These are phyloP conservation scores for Vaccinium vitisidaea DNA, from an alignment of 148 eudicot genomes.

Conservation along the genomic window DNA sequence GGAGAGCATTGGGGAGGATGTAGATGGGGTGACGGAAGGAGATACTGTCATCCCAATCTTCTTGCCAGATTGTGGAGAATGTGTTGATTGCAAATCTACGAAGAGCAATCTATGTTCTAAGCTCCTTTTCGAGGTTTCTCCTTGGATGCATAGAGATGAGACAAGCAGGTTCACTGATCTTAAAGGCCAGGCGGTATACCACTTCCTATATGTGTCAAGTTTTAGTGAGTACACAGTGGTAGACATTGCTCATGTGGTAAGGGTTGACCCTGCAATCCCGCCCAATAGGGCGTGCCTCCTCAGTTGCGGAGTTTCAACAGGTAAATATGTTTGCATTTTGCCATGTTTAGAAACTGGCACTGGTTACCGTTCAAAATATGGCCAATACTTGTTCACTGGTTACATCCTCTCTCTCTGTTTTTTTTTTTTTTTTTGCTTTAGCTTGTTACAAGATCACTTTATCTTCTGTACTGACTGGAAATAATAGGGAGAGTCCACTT, in stretches of 20 bases:
- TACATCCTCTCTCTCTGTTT: too few relatives aligned
- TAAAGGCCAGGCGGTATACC: conserved; percentile 69
- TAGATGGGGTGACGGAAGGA: conserved; percentile 58
- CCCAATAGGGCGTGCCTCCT: conserved; percentile 89
- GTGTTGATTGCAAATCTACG: conserved; percentile 64
- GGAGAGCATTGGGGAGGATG: conserved; percentile 81
- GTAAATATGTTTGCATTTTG: conserved; percentile 28
- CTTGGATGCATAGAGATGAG: conserved; percentile 68
- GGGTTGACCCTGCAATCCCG: conserved; percentile 61
- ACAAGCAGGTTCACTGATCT: conserved; percentile 74
- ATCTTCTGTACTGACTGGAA: not conserved
- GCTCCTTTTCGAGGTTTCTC: conserved; percentile 57
- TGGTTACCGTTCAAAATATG: conserved; percentile 2
- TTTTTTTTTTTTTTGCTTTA: too few relatives aligned
- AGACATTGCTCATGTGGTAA: conserved; percentile 60
- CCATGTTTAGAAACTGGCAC: not conserved
- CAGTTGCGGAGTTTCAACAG: conserved; percentile 91
- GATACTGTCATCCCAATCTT: conserved; percentile 77
- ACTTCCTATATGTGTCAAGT: conserved; percentile 65
- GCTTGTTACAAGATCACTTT: too few relatives aligned
- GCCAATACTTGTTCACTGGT: not conserved
- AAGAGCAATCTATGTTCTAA: conserved; percentile 76
- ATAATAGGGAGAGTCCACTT: not conserved
- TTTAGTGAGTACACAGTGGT: conserved; percentile 83
- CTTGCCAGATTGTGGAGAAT: conserved; percentile 79